phyloP scores from a whole-genome alignment of 371 early-diverging fungal species.

The Scutellospora calospora region DNA sequence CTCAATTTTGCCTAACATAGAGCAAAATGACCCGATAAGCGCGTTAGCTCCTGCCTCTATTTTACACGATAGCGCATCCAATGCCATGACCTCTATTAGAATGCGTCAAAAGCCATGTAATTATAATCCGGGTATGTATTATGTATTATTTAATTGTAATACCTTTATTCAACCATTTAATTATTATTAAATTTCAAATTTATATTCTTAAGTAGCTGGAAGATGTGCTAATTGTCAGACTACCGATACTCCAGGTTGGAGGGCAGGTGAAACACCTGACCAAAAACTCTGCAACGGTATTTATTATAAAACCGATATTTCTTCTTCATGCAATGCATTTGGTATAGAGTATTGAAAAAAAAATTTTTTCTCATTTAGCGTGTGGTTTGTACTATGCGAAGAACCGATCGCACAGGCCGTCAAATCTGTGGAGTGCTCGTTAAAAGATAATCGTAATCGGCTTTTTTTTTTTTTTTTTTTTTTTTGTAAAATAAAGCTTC shows the following conservation, averaged over 20 bases:
- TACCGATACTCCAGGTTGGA: conserved; percentile 91
- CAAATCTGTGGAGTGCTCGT: conserved; percentile 34
- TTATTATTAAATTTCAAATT: background rate
- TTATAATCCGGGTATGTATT: conserved; percentile 13
- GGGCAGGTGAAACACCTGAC: conserved; percentile 66
- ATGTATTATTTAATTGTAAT: background rate
- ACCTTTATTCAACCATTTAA: background rate
- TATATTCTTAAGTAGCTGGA: background rate
- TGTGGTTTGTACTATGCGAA: conserved; percentile 42
- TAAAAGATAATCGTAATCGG: too few species aligned
- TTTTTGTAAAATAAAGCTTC: too few species aligned
- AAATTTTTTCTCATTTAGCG: conserved; percentile 13
- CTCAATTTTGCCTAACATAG: background rate
- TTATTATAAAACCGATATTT: background rate
- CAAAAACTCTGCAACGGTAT: conserved; percentile 46
- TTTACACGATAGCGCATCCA: background rate
- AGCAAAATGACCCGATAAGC: background rate
- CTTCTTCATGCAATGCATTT: background rate
- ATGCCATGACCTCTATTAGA: background rate
- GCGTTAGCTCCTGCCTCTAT: conserved; percentile 10
- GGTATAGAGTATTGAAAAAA: background rate
- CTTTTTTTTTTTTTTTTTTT: too few species aligned
- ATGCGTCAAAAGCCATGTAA: conserved; percentile 8
- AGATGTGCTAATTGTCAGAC: conserved; percentile 90
- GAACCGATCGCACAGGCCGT: conserved; percentile 27